Percentiles rank a stretch among this genome's conserved stretches.
phyloP scores from a whole-genome alignment of 257 asterid genomes.

The Sherardia arvensis region DNA sequence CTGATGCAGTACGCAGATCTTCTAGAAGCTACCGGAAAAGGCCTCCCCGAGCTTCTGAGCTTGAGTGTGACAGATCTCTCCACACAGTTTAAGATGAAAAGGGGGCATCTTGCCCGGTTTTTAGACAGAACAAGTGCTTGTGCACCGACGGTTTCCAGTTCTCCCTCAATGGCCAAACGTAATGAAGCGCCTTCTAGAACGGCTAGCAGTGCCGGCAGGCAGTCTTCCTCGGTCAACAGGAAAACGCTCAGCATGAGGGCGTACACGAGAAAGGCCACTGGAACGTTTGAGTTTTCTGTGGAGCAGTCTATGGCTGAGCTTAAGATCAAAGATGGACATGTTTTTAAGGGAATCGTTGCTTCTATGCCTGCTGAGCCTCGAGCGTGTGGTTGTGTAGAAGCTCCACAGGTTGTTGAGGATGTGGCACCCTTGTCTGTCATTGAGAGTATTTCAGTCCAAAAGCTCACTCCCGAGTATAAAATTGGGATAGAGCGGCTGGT shows the following conservation, averaged over 20 bases:
- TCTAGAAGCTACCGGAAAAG: conserved; percentile 47
- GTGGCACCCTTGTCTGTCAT: conserved; percentile 61
- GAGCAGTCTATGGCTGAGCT: conserved; percentile 63
- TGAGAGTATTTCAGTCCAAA: conserved; percentile 57
- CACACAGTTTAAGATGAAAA: conserved; percentile 48
- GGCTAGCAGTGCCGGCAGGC: conserved; percentile 31
- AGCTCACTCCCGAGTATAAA: conserved; percentile 59
- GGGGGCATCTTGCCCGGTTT: conserved; percentile 72
- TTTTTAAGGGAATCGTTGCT: conserved; percentile 66
- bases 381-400: conserved; percentile 64
- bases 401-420: conserved; percentile 53
- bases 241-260: conserved; percentile 26
- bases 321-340: conserved; percentile 55
- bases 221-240: conserved; percentile 20
- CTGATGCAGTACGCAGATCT: conserved; percentile 58
- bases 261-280: conserved; percentile 22
- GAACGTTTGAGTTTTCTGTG: conserved; percentile 23
- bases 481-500: conserved; percentile 60
- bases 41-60: conserved; percentile 50
- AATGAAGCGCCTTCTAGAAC: conserved; percentile 26
- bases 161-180: conserved; percentile 31
- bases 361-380: conserved; percentile 63
- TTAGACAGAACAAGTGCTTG: conserved; percentile 38
- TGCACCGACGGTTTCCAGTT: conserved; percentile 25
- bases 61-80: conserved; percentile 37